Evolutionary conservation across 2,329 filamentous ascomycete genomes (phyloP), one percentile per base, ranked within the genome.

Genomic region (Grosmannia clavigera): DNA sequence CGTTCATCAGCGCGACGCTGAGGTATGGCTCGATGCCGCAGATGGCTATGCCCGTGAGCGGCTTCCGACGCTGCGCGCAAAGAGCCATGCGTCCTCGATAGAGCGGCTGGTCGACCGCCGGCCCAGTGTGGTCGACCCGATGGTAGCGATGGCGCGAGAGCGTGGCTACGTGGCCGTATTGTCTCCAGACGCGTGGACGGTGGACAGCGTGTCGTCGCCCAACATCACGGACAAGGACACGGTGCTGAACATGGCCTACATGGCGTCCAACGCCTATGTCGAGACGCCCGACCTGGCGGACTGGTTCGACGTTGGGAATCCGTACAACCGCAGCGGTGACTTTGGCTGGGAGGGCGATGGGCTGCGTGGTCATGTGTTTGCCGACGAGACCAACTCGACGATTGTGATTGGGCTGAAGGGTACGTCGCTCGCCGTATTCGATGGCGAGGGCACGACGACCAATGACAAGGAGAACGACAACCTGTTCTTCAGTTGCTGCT

Each of bases 401-500:
- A 80, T 97, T 58, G 85, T 97, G 51, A 94, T 97, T 64, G 92
- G 90, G 5, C 74, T 99, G 60, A 99, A 99, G 74, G 94, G 92
- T 59, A 96, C 92, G 0, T 89, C 86, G 1, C 83, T 87, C 2
- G 92, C 94, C 14, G 85, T 97, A 3, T 97, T 96, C 69, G 92
- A 97, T 71, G 94, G 94, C n/a, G 88, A 92, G 46, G 92, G 92
- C 58, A 97, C 94, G 1, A 97, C 92, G 0, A 95, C 91, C 31
- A 96, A 96, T 66, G 94, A 99, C 75, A 99, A 99, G 75, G 78
- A 92, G 68, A 99, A 97, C 71, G 94, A 99, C 73, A 99, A 99
- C 70, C 79, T 99, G 11, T 96, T 95, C 73, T 96, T 96, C 75
- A 95, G 92, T 69, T 99, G 94, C 75, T 99, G 94, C 73, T 99